These are phyloP conservation scores for Microascus cirrosus DNA, from an alignment of 2,329 filamentous ascomycete species.

Conservation along the genomic window DNA sequence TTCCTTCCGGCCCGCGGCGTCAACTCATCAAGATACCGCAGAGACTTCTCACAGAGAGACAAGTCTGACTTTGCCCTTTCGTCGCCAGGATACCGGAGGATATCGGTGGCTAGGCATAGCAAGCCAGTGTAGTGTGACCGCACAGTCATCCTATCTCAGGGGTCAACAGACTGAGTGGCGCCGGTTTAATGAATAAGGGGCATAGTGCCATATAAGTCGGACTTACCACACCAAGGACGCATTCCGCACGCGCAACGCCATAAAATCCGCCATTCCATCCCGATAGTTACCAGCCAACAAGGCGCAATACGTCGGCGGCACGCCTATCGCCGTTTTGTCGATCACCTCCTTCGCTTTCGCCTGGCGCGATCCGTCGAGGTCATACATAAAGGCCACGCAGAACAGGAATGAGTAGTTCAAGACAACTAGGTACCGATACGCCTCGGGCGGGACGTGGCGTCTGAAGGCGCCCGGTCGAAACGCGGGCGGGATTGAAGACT, in stretches of 20 bases:
- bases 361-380: background rate
- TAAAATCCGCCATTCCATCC: background rate
- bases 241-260: background rate
- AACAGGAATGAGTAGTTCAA: background rate
- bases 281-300: background rate
- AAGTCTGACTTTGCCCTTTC: background rate
- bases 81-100: background rate
- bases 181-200: too few relatives aligned
- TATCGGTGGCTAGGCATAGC: background rate
- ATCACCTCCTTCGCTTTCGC: background rate
- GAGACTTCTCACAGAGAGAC: background rate
- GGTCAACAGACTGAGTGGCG: background rate
- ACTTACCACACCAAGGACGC: background rate
- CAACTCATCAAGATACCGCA: background rate
- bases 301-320: background rate
- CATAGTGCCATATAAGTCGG: background rate
- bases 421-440: background rate
- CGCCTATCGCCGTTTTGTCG: background rate
- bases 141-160: background rate
- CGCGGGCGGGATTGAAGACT: background rate
- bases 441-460: background rate
- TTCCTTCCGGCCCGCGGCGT: background rate
- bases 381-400: background rate
- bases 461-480: background rate
- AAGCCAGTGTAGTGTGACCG: background rate